Evolutionary conservation across 2,329 filamentous ascomycete species (phyloP).

Genomic region (Fusarium sp.): DNA sequence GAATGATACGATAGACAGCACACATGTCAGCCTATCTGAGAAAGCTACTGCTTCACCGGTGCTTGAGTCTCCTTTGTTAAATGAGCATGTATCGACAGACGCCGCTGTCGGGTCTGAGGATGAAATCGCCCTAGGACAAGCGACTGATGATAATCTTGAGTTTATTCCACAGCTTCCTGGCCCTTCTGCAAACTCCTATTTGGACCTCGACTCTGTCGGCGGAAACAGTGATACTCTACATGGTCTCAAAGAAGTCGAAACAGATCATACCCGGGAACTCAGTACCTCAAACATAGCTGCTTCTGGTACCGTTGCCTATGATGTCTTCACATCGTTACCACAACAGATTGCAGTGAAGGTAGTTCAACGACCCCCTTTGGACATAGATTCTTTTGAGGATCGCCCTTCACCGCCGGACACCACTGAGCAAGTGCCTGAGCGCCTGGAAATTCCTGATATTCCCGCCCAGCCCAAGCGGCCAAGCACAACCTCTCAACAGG

Average conservation of each 20-base stretch:
- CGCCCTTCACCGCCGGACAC: not conserved
- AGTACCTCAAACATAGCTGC: not conserved
- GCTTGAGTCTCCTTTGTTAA: not conserved
- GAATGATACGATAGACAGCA: slow-evolving; percentile 13
- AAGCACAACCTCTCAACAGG: not conserved
- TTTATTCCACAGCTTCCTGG: not conserved
- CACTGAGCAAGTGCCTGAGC: not conserved
- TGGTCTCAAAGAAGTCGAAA: not conserved
- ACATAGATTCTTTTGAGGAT: not conserved
- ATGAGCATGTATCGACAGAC: slow-evolving; percentile 6
- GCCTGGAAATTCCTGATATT: not conserved
- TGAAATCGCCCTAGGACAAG: not conserved
- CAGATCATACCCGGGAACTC: not conserved
- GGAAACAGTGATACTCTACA: not conserved
- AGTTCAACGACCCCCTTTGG: not conserved
- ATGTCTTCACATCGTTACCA: not conserved
- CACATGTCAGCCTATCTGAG: not conserved
- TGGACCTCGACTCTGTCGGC: not conserved
- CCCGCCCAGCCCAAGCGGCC: not conserved
- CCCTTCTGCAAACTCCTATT: not conserved
- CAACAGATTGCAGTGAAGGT: not conserved
- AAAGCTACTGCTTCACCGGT: not conserved
- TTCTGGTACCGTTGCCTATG: not conserved
- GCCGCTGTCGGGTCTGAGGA: not conserved
- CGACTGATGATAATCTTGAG: not conserved